Evolutionary conservation across 257 asterid genomes (phyloP).

Genomic region (Solanum pinnatisectum): DNA sequence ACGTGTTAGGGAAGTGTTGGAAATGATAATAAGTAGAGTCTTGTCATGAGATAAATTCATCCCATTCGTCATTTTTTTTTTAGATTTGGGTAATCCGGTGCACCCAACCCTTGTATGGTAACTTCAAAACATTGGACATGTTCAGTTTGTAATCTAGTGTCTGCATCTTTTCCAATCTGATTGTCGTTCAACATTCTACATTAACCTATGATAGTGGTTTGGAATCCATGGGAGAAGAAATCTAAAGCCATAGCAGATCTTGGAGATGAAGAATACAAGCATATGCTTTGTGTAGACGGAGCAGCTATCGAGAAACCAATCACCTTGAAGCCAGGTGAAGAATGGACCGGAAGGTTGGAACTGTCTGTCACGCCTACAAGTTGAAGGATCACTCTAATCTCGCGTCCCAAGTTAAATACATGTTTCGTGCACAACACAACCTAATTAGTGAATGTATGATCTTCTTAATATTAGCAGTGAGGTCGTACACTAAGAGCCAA

Average conservation of each 20-base stretch:
- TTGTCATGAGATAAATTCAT: not conserved
- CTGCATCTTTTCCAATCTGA: not conserved
- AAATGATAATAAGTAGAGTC: not conserved
- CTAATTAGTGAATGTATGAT: not conserved
- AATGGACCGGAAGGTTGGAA: slow-evolving; percentile 71
- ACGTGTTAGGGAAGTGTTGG: not conserved
- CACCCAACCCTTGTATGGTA: not conserved
- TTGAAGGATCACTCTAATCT: not conserved
- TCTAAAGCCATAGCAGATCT: slow-evolving; percentile 47
- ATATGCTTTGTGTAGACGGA: slow-evolving; percentile 74
- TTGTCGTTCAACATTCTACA: not conserved
- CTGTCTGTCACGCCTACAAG: slow-evolving; percentile 42
- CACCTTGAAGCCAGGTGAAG: slow-evolving; percentile 63
- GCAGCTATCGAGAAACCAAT: slow-evolving; percentile 72
- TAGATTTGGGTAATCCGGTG: not conserved
- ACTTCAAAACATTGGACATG: not conserved
- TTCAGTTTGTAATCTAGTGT: not conserved
- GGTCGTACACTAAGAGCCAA: not conserved
- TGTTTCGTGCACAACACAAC: not conserved
- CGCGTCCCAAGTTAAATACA: not conserved
- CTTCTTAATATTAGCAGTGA: slow-evolving; percentile 1
- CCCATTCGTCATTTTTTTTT: not conserved
- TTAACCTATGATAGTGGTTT: slow-evolving; percentile 38
- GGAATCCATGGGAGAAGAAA: slow-evolving; percentile 93
- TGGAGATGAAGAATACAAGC: slow-evolving; percentile 75